Evolutionary conservation across 1,284 basidiomycete species (phyloP), one percentile per base, ranked within the genome.

Genomic region (Trichosporon sp.): DNA sequence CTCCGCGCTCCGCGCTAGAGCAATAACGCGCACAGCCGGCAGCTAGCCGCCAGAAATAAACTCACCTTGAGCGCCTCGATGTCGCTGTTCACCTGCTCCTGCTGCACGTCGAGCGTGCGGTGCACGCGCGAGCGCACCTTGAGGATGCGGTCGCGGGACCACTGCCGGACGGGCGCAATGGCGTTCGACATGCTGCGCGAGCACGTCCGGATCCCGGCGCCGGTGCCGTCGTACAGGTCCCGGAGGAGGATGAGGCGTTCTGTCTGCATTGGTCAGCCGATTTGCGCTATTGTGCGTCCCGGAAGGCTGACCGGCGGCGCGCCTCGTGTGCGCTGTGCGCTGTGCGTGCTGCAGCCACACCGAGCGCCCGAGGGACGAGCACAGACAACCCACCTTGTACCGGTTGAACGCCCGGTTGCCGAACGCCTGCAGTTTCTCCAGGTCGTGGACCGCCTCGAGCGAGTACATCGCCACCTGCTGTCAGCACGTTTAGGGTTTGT

Each of bases 401-500:
- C 56, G 56, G 56, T 60, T 60, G 60, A 62, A 67, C 29, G 66
- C 66, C 32, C 62, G 38, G 51, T 68, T 68, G 35, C 66, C 66
- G 9, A 68, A 23, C 15, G 66, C 66, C 25, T 68, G 66, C 11
- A 68, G 62, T 25, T 56, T 29, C 38, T 68, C 66, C 34, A 68
- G 66, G n/a, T 64, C 62, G 32, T 68, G 42, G 47, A 68, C 62
- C 47, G 51, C 31, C 29, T 64, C 62, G 25, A 53, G 51, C 9
- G 66, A 64, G 51, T 64, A 68, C 34, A 25, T 34, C 25, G 47
- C 66, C 23, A 58, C 32, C 65, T 66, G 6, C n/a, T 29, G 34
- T 66, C 35, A 66, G 65, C 53, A 9, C 11, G 47, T 51, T 64
- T 58, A 34, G 44, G 51, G 42, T 38, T 63, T 18, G 62, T 31